Percentiles rank a stretch among this genome's conserved stretches.
phyloP scores from a whole-genome alignment of 2,329 filamentous ascomycete genomes.

The Alternaria infectoria region DNA sequence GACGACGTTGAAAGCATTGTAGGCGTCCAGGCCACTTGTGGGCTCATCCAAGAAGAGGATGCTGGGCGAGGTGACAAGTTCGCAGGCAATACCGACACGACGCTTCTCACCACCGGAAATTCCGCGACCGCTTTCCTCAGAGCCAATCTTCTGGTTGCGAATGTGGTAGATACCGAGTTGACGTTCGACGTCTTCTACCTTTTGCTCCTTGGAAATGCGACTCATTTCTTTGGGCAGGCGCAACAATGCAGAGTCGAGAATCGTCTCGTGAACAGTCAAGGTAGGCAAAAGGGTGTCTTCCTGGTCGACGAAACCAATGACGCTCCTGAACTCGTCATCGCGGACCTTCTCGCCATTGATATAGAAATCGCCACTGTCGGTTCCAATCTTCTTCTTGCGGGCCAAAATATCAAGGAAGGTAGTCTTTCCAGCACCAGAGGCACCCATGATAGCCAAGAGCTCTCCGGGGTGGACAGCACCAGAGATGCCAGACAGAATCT shows the following conservation, averaged over 20 bases:
- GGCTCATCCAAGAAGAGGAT: slow-evolving; percentile 98
- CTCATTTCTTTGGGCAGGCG: slow-evolving; percentile 94
- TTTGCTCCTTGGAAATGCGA: slow-evolving; percentile 82
- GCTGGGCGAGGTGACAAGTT: slow-evolving; percentile 94
- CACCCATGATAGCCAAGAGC: slow-evolving; percentile 96
- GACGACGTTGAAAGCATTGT: slow-evolving; percentile 97
- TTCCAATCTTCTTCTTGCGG: slow-evolving; percentile 92
- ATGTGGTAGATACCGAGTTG: slow-evolving; percentile 96
- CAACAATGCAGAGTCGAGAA: slow-evolving; percentile 89
- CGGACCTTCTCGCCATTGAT: slow-evolving; percentile 91
- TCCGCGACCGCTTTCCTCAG: slow-evolving; percentile 91
- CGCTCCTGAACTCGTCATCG: slow-evolving; percentile 84
- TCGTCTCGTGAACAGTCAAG: slow-evolving; percentile 96
- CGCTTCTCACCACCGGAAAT: slow-evolving; percentile 98
- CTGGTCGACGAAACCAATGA: slow-evolving; percentile 97
- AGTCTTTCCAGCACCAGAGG: slow-evolving; percentile 95
- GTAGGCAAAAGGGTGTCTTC: slow-evolving; percentile 97
- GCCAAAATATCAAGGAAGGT: slow-evolving; percentile 96
- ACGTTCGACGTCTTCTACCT: slow-evolving; percentile 90
- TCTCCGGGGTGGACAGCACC: slow-evolving; percentile 95
- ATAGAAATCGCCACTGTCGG: slow-evolving; percentile 79
- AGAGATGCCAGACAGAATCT: slow-evolving; percentile 79
- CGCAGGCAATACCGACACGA: slow-evolving; percentile 94
- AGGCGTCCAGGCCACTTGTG: slow-evolving; percentile 93
- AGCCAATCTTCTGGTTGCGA: slow-evolving; percentile 92